Percentiles rank a stretch among this genome's conserved stretches.
phyloP scores from a whole-genome alignment of 306 rosid genomes.

The Neltuma alba region DNA sequence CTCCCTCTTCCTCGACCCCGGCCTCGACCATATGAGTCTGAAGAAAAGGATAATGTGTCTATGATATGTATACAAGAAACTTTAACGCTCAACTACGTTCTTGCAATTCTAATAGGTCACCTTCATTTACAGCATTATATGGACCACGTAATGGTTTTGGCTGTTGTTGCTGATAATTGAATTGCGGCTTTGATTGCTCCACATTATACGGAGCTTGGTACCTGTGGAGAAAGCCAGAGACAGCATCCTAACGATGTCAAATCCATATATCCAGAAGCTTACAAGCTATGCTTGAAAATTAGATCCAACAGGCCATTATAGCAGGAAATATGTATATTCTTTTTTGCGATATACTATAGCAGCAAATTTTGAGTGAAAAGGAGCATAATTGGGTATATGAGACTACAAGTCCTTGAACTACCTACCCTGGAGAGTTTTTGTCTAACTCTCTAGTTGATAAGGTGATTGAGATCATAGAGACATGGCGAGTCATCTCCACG shows the following conservation, averaged over 20 bases:
- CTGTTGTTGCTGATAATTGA: slow-evolving; percentile 77
- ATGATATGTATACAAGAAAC: background rate
- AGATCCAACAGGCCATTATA: background rate
- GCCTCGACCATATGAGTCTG: slow-evolving; percentile 86
- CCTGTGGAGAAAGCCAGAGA: slow-evolving; percentile 43
- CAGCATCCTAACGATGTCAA: slow-evolving; percentile 10
- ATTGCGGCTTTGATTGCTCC: slow-evolving; percentile 66
- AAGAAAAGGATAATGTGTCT: slow-evolving; percentile 27
- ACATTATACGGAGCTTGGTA: slow-evolving; percentile 72
- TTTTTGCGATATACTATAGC: background rate
- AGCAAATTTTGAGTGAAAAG: slow-evolving; percentile 10
- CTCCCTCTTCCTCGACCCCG: slow-evolving; percentile 83
- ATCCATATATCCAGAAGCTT: slow-evolving; percentile 17
- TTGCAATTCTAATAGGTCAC: slow-evolving; percentile 38
- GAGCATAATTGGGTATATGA: background rate
- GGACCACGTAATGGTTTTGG: slow-evolving; percentile 68
- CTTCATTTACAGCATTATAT: slow-evolving; percentile 80
- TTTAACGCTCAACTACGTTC: background rate
- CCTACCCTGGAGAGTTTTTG: slow-evolving; percentile 86
- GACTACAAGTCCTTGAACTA: slow-evolving; percentile 5
- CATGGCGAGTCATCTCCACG: slow-evolving; percentile 99
- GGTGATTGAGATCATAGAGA: slow-evolving; percentile 91
- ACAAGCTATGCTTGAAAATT: background rate
- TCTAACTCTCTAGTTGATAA: slow-evolving; percentile 75
- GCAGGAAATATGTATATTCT: background rate